Conservation (phyloP, 2,329 filamentous ascomycete genomes). For the Colletotrichum eremochloae region DNA sequence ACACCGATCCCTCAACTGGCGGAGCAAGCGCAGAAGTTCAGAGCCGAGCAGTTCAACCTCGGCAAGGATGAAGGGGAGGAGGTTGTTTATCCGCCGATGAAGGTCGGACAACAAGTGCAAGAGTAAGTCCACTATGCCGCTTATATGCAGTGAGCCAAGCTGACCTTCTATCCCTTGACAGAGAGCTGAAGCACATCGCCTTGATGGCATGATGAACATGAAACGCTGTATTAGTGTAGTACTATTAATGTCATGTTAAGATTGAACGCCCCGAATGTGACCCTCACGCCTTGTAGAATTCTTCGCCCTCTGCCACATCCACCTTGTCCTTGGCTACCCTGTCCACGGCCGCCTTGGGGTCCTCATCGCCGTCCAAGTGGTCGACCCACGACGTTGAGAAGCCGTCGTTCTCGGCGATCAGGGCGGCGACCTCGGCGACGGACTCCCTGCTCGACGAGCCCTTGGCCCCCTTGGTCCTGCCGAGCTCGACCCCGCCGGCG, state of each 20-base stretch:
- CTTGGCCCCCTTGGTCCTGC: constrained; percentile 55
- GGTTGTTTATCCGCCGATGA: constrained; percentile 64
- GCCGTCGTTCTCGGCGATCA: constrained; percentile 64
- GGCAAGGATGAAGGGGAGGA: constrained; percentile 68
- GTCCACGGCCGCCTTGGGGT: constrained; percentile 61
- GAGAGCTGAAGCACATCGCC: constrained; percentile 67
- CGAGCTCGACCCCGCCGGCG: constrained; percentile 62
- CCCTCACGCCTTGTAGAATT: constrained; percentile 46
- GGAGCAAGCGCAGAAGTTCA: constrained; percentile 58
- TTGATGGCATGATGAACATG: constrained; percentile 53
- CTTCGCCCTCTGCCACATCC: constrained; percentile 67
- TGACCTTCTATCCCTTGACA: constrained; percentile 42
- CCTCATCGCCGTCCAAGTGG: constrained; percentile 66
- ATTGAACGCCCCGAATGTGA: background rate
- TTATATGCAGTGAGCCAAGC: background rate
- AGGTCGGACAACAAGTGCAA: constrained; percentile 71
- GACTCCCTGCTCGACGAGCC: constrained; percentile 67
- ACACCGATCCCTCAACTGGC: constrained; percentile 63
- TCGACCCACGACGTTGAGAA: constrained; percentile 67
- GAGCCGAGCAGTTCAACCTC: constrained; percentile 60
- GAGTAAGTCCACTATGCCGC: constrained; percentile 55
- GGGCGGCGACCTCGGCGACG: constrained; percentile 70
- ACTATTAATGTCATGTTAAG: constrained; percentile 22
- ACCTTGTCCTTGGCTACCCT: constrained; percentile 63
- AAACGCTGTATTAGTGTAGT: constrained; percentile 30